A percentile compares a stretch with the other conserved stretches of the same genome.
These are phyloP conservation scores for Aspergillus sp. DNA, from an alignment of 2,329 filamentous ascomycete species.

Conservation along the genomic window DNA sequence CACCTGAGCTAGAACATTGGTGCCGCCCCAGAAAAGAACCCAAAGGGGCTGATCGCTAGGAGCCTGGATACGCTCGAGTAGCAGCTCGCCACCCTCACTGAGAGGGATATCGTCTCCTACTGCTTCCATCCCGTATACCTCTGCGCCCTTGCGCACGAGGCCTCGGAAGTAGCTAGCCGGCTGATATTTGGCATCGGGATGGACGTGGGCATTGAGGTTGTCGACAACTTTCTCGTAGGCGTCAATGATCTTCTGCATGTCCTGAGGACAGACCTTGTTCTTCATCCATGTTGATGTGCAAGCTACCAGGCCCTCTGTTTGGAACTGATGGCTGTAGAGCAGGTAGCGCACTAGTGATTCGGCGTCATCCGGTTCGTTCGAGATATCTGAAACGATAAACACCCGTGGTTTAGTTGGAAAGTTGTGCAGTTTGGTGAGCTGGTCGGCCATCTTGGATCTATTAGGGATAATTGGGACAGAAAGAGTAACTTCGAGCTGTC, in stretches of 20 bases:
- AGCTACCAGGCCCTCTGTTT: slow-evolving; percentile 48
- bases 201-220: slow-evolving; percentile 52
- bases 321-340: slow-evolving; percentile 49
- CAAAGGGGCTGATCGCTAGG: slow-evolving; percentile 48
- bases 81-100: slow-evolving; percentile 46
- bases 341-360: slow-evolving; percentile 23
- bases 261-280: slow-evolving; percentile 41
- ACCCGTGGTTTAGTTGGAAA: slow-evolving; percentile 4
- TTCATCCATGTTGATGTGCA: slow-evolving; percentile 50
- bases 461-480: background rate
- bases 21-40: slow-evolving; percentile 55
- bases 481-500: background rate
- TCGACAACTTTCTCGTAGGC: slow-evolving; percentile 46
- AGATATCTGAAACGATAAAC: slow-evolving; percentile 7
- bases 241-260: slow-evolving; percentile 47
- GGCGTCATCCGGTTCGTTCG: slow-evolving; percentile 9
- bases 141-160: slow-evolving; percentile 19
- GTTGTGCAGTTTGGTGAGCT: background rate
- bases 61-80: slow-evolving; percentile 41
- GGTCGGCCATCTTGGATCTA: background rate
- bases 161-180: slow-evolving; percentile 35
- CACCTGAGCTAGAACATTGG: slow-evolving; percentile 53
- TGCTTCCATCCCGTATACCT: slow-evolving; percentile 38
- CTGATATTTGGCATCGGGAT: slow-evolving; percentile 45
- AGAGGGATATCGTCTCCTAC: slow-evolving; percentile 33